Percentiles rank a stretch among this genome's conserved stretches.
phyloP scores from a whole-genome alignment of 202 grass and related monocot genomes.

The Panicum hallii region DNA sequence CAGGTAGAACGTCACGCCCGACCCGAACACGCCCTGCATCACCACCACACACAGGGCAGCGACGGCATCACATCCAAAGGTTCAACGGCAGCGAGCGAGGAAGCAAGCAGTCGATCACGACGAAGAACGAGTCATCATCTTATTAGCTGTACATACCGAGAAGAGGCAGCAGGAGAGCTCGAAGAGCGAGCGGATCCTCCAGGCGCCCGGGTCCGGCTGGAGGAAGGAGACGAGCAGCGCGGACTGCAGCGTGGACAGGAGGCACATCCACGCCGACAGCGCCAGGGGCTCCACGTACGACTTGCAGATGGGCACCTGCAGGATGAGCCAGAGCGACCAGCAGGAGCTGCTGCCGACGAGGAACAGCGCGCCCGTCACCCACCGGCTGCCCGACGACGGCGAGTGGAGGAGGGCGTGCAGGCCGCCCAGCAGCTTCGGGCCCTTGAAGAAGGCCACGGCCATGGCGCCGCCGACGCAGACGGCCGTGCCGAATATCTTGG shows the following conservation, averaged over 20 bases:
- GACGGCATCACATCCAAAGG: too few relatives aligned
- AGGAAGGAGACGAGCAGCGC: slow-evolving; percentile 53
- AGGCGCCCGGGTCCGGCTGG: slow-evolving; percentile 46
- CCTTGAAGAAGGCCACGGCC: slow-evolving; percentile 75
- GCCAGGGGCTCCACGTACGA: slow-evolving; percentile 69
- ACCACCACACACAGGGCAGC: too few relatives aligned
- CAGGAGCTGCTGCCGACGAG: slow-evolving; percentile 67
- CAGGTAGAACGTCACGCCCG: slow-evolving; percentile 71
- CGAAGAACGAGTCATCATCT: too few relatives aligned
- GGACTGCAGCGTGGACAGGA: slow-evolving; percentile 64
- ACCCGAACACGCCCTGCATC: slow-evolving; percentile 65
- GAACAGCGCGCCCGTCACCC: slow-evolving; percentile 56
- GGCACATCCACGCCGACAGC: slow-evolving; percentile 76
- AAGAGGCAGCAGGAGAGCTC: slow-evolving; percentile 59
- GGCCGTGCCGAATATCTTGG: slow-evolving; percentile 70
- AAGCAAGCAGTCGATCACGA: too few relatives aligned
- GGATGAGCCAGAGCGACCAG: slow-evolving; percentile 87
- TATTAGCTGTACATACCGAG: slow-evolving; percentile 28
- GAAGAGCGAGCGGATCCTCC: slow-evolving; percentile 63
- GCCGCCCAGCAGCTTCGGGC: slow-evolving; percentile 54
- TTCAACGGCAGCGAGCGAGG: too few relatives aligned
- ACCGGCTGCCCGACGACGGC: background rate
- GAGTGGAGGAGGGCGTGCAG: slow-evolving; percentile 17
- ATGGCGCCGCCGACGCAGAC: slow-evolving; percentile 72
- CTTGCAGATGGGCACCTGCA: slow-evolving; percentile 84